Conservation (phyloP, 768 basidiomycete species). For the Polyporus arcularius region DNA sequence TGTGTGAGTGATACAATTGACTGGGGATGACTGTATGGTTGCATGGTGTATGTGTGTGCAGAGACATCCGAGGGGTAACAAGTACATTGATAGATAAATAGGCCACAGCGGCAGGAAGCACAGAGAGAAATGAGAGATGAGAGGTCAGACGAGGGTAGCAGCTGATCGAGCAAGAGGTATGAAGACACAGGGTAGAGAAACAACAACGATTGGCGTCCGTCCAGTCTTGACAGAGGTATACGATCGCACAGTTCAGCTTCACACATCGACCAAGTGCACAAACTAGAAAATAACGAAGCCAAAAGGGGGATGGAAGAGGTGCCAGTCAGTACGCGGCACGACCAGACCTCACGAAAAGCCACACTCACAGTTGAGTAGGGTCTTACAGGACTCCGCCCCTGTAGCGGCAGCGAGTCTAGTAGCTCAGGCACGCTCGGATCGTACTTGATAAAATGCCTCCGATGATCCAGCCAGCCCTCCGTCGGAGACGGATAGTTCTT, state of each 20-base stretch:
- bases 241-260: constrained; percentile 15
- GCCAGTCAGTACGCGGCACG: neutral
- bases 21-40: neutral
- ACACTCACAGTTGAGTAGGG: constrained; percentile 58
- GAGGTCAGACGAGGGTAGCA: too few relatives aligned
- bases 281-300: constrained; percentile 10
- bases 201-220: constrained; percentile 14
- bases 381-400: constrained; percentile 50
- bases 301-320: neutral
- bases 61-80: neutral
- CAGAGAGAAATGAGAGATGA: neutral
- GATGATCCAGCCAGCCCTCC: constrained; percentile 59
- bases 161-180: neutral
- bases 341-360: neutral
- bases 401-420: constrained; percentile 59
- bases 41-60: neutral
- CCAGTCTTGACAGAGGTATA: constrained; percentile 13
- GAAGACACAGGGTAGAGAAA: neutral
- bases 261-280: constrained; percentile 17
- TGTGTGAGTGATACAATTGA: constrained; percentile 1
- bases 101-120: neutral
- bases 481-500: constrained; percentile 55
- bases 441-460: constrained; percentile 44
- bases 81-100: constrained; percentile 13
- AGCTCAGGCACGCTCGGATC: constrained; percentile 53